phyloP scores from a whole-genome alignment of 1,284 basidiomycete species.

The Papiliotrema terrestris region DNA sequence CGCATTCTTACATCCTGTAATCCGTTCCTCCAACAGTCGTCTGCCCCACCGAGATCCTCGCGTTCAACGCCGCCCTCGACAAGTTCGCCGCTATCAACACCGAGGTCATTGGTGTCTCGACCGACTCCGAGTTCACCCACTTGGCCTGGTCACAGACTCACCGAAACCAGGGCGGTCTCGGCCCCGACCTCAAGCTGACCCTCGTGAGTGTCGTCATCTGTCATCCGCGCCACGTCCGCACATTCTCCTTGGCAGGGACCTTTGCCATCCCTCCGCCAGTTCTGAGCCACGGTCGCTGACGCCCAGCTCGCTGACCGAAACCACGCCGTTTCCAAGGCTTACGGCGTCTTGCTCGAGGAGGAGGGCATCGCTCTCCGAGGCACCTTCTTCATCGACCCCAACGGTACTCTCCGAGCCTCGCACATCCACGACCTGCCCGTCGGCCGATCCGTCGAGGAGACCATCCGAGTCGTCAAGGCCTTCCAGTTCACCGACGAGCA shows the following conservation, averaged over 20 bases:
- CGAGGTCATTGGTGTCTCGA: conserved; percentile 70
- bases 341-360: conserved; percentile 80
- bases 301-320: conserved; percentile 48
- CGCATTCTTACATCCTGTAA: not conserved
- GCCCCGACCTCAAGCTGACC: conserved; percentile 66
- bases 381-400: conserved; percentile 84
- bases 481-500: conserved; percentile 75
- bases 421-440: conserved; percentile 80
- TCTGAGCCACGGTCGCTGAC: not conserved
- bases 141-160: conserved; percentile 78
- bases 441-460: conserved; percentile 86
- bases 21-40: conserved; percentile 55
- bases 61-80: conserved; percentile 78
- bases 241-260: not conserved
- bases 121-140: conserved; percentile 83
- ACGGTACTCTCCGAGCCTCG: conserved; percentile 63
- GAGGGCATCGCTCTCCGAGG: conserved; percentile 80
- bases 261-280: no score
- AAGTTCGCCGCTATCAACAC: conserved; percentile 70
- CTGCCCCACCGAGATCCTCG: conserved; percentile 88
- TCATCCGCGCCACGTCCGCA: no score
- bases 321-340: conserved; percentile 57
- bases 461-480: conserved; percentile 79
- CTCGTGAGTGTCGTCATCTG: conserved; percentile 17
- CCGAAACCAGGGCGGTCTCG: conserved; percentile 78